Evolutionary conservation across 257 asterid genomes (phyloP).

Genomic region (Solanum lycopersicoides): DNA sequence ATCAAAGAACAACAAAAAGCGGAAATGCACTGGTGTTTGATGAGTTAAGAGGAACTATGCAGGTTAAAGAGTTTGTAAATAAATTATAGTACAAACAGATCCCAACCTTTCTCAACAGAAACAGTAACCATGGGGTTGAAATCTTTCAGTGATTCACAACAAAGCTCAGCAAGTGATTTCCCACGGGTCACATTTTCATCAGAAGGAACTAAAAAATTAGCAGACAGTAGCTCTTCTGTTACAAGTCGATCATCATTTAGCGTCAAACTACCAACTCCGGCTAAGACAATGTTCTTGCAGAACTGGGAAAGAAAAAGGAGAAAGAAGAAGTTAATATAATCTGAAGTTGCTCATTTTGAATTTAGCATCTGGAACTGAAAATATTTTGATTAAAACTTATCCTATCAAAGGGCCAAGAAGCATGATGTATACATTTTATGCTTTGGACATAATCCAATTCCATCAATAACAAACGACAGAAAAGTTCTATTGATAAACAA

Average conservation of each 20-base stretch:
- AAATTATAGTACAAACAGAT: neutral
- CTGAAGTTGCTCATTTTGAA: neutral
- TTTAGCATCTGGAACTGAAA: neutral
- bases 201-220: conserved; percentile 69
- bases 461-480: neutral
- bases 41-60: neutral
- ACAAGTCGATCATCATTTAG: conserved; percentile 66
- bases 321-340: neutral
- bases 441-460: neutral
- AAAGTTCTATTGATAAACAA: neutral
- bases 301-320: conserved; percentile 35
- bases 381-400: neutral
- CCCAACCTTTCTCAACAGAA: conserved; percentile 67
- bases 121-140: conserved; percentile 97
- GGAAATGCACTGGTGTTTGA: neutral
- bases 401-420: neutral
- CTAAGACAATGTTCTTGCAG: conserved; percentile 91
- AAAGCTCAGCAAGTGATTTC: conserved; percentile 77
- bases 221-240: conserved; percentile 57
- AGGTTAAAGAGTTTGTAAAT: neutral
- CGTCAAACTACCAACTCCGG: conserved; percentile 92
- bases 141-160: conserved; percentile 84
- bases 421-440: neutral
- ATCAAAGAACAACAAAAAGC: neutral
- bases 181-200: conserved; percentile 39